A percentile compares a stretch with the other conserved stretches of the same genome.
Conservation (phyloP, 257 asterid genomes). For the Penstemon newberryi region DNA sequence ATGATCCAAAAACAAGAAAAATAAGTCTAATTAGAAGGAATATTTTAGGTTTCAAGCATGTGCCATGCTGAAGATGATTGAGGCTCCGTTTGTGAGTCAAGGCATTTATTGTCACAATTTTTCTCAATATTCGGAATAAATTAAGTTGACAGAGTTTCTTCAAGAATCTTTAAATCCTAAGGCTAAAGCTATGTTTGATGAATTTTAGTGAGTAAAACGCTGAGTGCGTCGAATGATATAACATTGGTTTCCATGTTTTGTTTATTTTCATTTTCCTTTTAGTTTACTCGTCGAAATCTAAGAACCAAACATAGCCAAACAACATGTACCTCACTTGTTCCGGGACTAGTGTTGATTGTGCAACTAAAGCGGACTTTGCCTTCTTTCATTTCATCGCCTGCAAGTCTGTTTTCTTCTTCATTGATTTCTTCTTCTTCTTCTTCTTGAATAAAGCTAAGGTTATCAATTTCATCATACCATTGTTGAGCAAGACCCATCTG, state of each 20-base stretch:
- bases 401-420: constrained; percentile 32
- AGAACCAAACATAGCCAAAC: not conserved
- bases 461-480: constrained; percentile 79
- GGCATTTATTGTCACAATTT: not conserved
- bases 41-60: not conserved
- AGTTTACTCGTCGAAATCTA: not conserved
- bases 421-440: constrained; percentile 39
- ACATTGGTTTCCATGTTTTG: too few species aligned
- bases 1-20: constrained; percentile 20
- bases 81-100: not conserved
- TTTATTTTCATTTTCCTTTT: too few species aligned
- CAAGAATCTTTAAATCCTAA: not conserved
- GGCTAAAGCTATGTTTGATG: not conserved
- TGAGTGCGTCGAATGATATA: not conserved
- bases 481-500: constrained; percentile 77
- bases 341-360: constrained; percentile 83
- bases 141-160: not conserved
- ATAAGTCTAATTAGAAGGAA: not conserved
- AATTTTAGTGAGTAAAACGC: not conserved
- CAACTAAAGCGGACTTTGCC: constrained; percentile 57
- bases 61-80: not conserved
- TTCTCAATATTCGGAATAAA: constrained; percentile 1
- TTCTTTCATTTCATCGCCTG: constrained; percentile 39
- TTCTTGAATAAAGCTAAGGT: constrained; percentile 40
- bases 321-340: constrained; percentile 80